phyloP scores from a whole-genome alignment of 495 filamentous ascomycete genomes.

The Chaetomium tenue region DNA sequence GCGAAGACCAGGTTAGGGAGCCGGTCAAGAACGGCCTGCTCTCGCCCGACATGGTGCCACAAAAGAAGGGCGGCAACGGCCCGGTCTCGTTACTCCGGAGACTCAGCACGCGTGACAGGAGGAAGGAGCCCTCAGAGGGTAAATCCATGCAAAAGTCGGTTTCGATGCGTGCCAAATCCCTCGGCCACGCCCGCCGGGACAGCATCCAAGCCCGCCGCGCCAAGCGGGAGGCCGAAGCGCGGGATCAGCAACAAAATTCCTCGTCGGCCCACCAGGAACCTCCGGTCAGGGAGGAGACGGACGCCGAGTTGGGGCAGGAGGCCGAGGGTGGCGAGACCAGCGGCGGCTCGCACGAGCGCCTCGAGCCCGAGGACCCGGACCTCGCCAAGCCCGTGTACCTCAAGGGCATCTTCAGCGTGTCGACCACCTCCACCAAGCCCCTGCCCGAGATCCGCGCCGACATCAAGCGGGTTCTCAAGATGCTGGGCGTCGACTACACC shows the following conservation, averaged over 20 bases:
- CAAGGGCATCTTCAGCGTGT: slow-evolving; percentile 96
- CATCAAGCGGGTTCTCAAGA: slow-evolving; percentile 85
- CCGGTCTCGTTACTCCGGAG: slow-evolving; percentile 79
- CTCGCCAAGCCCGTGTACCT: slow-evolving; percentile 89
- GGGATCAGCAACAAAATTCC: slow-evolving; percentile 21
- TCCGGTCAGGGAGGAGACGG: slow-evolving; percentile 80
- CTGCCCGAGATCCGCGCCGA: slow-evolving; percentile 79
- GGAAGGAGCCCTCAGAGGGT: slow-evolving; percentile 53
- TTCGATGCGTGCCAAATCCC: slow-evolving; percentile 77
- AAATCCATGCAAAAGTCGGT: slow-evolving; percentile 47
- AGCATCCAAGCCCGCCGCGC: slow-evolving; percentile 80
- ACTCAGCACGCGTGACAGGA: slow-evolving; percentile 80
- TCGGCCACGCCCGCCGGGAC: slow-evolving; percentile 85
- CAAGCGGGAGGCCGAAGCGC: slow-evolving; percentile 55
- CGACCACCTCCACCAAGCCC: slow-evolving; percentile 91
- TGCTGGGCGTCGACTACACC: slow-evolving; percentile 81
- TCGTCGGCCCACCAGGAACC: slow-evolving; percentile 51
- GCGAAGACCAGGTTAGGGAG: slow-evolving; percentile 86
- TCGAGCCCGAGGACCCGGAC: slow-evolving; percentile 55
- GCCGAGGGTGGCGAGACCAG: slow-evolving; percentile 40
- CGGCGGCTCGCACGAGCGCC: slow-evolving; percentile 51
- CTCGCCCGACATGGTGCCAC: slow-evolving; percentile 59
- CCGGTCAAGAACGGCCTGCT: slow-evolving; percentile 67
- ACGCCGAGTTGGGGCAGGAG: slow-evolving; percentile 49
- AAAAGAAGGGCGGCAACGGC: slow-evolving; percentile 79